These are phyloP conservation scores for Alternaria gansuensis DNA, from an alignment of 2,329 filamentous ascomycete species.

Conservation along the genomic window DNA sequence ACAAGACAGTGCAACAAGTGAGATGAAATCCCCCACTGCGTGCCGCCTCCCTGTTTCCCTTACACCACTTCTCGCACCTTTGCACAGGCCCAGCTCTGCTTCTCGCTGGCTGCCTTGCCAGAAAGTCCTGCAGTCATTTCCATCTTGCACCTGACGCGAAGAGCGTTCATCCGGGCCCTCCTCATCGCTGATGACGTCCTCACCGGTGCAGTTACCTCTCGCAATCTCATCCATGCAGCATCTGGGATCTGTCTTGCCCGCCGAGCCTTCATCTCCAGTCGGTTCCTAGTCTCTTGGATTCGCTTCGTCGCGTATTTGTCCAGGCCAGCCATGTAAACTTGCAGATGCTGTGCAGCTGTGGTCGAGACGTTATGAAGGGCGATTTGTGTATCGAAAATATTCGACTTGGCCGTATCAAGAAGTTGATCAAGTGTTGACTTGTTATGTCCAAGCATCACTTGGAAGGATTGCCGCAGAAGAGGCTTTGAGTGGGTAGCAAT, in stretches of 20 bases:
- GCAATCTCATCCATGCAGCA: constrained; percentile 35
- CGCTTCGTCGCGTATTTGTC: constrained; percentile 16
- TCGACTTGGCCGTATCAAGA: constrained; percentile 30
- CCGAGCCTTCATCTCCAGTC: constrained; percentile 12
- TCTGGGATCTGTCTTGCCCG: constrained; percentile 31
- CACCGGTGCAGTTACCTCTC: constrained; percentile 38
- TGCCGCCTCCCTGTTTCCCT: not conserved
- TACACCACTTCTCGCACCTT: constrained; percentile 21
- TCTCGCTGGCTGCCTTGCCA: constrained; percentile 16
- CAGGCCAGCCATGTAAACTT: constrained; percentile 15
- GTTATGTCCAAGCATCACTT: constrained; percentile 46
- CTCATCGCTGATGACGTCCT: constrained; percentile 40
- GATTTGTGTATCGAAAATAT: constrained; percentile 33
- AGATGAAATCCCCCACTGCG: constrained; percentile 4
- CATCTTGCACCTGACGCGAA: constrained; percentile 39
- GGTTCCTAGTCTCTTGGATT: constrained; percentile 22
- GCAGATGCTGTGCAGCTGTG: constrained; percentile 25
- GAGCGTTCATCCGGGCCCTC: constrained; percentile 44
- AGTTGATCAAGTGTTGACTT: constrained; percentile 41
- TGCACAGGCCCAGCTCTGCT: constrained; percentile 38
- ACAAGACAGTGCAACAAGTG: constrained; percentile 6
- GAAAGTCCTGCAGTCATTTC: constrained; percentile 35
- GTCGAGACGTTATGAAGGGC: constrained; percentile 36
- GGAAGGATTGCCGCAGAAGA: constrained; percentile 46
- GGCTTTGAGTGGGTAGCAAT: constrained; percentile 53